Conservation (phyloP, 2,329 filamentous ascomycete genomes). For the Ophiostoma himal-ulmi region DNA sequence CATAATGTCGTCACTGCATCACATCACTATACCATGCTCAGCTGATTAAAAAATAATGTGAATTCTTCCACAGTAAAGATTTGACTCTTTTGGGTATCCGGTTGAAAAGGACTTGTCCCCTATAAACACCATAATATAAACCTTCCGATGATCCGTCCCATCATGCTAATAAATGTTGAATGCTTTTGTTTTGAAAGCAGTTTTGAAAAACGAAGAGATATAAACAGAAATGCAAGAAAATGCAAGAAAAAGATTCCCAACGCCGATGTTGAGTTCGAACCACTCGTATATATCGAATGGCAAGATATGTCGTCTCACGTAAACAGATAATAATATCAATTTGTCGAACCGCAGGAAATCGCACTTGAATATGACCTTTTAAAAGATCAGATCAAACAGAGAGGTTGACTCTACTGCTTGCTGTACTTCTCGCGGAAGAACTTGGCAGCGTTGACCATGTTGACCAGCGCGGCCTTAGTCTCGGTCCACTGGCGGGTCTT, state of each 20-base stretch:
- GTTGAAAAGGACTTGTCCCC: constrained; percentile 25
- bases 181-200: constrained; percentile 21
- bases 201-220: constrained; percentile 9
- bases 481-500: constrained; percentile 99
- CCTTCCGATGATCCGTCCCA: constrained; percentile 24
- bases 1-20: background rate
- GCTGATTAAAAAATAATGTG: background rate
- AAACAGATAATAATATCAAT: constrained; percentile 17
- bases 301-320: constrained; percentile 24
- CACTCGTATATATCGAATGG: background rate
- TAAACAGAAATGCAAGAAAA: constrained; percentile 26
- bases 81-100: constrained; percentile 23
- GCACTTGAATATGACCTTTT: background rate
- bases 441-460: constrained; percentile 99
- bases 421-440: constrained; percentile 86
- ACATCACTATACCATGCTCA: no score
- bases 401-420: constrained; percentile 44
- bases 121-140: constrained; percentile 18
- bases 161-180: constrained; percentile 24
- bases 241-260: constrained; percentile 27
- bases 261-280: constrained; percentile 28
- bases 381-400: constrained; percentile 8
- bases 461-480: constrained; percentile 90
- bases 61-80: constrained; percentile 1
- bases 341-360: background rate